Base-by-base conservation (phyloP, 1,139 yeast species). In the Arxiozyma bovina region DNA sequence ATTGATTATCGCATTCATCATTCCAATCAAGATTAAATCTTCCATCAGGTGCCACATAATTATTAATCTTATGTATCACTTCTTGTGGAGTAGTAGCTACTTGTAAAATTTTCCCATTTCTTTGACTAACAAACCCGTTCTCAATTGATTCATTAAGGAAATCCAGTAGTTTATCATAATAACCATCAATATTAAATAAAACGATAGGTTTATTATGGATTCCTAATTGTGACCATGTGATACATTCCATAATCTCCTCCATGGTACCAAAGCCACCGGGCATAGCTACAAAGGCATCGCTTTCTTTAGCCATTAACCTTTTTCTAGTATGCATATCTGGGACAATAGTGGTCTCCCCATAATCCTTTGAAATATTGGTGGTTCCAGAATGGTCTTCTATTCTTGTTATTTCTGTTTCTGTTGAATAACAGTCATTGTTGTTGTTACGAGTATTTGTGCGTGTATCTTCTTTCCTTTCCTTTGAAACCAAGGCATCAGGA, bases 181-280 rank as follows among this genome's bases (percentile, higher is more conserved):
- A 89, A 0, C 96, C 96, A 68, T 85, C 78, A 55, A 85, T 77
- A 71, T 89, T 89, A 71, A 83, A 82, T 50, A 89, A 69, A 21
- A 89, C 84, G 62, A 89, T 81, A 20, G 96, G 96, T 69, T 85
- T 85, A 60, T 76, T 74, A 71, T 89, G 96, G 61, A 89, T 89
- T 46, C 90, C 93, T 63, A 89, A 77, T 73, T 89, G 96, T 57
- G 83, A 83, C 93, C 96, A 89, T 5, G 96, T 89, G 53, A 87
- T 85, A 54, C 88, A 85, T 73, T 89, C 96, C 83, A 89, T 83
- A 60, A 89, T 76, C 72, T 89, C 96, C 71, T 89, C 96, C 65
- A 88, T 73, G 4, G 96, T 88, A 53, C 96, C 96, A 68, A 83
- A 88, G 15, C 96, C 96, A 58, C 96, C 96, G 20, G 96, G 96